These are phyloP conservation scores for Reutealis trisperma DNA, from an alignment of 345 rosid species.

Conservation along the genomic window DNA sequence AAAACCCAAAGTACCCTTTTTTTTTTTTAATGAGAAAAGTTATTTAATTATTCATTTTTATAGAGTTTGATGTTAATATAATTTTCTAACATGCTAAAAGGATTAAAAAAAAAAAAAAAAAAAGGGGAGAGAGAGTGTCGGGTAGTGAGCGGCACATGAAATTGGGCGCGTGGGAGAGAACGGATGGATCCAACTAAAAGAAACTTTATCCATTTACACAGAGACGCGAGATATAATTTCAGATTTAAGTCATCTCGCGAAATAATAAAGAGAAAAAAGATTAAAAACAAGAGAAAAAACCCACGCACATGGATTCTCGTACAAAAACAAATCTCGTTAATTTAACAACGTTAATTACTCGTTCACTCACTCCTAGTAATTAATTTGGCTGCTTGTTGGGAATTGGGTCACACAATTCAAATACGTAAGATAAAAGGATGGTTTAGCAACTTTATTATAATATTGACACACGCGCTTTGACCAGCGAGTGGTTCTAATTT, in stretches of 20 bases:
- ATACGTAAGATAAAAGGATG: background rate
- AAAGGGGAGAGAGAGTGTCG: no score
- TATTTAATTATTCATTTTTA: no score
- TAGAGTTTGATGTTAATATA: no score
- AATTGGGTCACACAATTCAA: background rate
- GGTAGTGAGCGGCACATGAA: no score
- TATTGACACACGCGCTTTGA: background rate
- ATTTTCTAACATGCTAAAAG: no score
- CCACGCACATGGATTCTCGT: background rate
- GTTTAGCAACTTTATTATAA: background rate
- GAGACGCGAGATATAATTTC: no score
- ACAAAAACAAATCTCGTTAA: background rate
- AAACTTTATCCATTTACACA: no score
- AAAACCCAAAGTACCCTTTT: no score
- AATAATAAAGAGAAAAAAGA: background rate
- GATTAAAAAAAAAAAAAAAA: no score
- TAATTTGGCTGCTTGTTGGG: constrained; percentile 11
- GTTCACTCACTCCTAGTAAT: background rate
- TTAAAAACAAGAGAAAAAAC: background rate
- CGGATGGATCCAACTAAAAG: no score
- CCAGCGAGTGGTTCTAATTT: background rate
- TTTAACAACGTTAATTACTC: constrained; percentile 3
- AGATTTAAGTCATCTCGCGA: background rate
- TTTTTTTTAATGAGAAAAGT: no score
- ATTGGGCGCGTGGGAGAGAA: no score